Percentiles rank a stretch among this genome's conserved stretches.
Evolutionary conservation across 2,329 filamentous ascomycete genomes (phyloP).

Genomic region (Cercospora sp.): DNA sequence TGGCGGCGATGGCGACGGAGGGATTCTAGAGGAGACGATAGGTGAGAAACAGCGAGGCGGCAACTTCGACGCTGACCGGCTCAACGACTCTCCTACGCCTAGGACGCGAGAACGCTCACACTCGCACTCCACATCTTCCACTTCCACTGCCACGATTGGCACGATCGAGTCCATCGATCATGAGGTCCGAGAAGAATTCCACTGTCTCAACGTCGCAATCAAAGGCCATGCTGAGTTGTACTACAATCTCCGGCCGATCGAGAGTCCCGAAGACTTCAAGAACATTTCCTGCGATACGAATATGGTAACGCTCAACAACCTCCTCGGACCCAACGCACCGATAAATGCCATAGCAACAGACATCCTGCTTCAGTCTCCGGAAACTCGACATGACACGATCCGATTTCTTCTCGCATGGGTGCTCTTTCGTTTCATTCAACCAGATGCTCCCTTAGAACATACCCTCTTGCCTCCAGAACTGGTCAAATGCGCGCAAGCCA

Average conservation of each 20-base stretch:
- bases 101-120: not conserved
- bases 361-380: conserved; percentile 15
- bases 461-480: conserved; percentile 23
- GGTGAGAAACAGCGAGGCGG: conserved; percentile 3
- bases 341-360: conserved; percentile 16
- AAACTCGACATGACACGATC: conserved; percentile 19
- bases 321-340: conserved; percentile 12
- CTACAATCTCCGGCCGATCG: conserved; percentile 5
- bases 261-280: not conserved
- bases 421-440: conserved; percentile 18
- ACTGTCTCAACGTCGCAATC: conserved; percentile 14
- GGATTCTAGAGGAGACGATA: conserved; percentile 5
- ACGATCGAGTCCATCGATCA: conserved; percentile 13
- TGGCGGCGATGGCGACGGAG: not conserved
- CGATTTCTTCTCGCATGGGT: conserved; percentile 24
- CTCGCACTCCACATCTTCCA: conserved; percentile 9
- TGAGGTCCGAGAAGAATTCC: conserved; percentile 13
- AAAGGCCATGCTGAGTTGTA: conserved; percentile 15
- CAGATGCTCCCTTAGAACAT: conserved; percentile 15
- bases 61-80: not conserved
- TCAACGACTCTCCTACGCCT: not conserved
- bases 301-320: conserved; percentile 10
- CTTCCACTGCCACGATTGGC: conserved; percentile 12
- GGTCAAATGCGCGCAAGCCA: conserved; percentile 20
- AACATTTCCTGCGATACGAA: conserved; percentile 10